These are phyloP conservation scores for Pisolithus thermaeus DNA, from an alignment of 1,284 basidiomycete genomes.

Conservation along the genomic window DNA sequence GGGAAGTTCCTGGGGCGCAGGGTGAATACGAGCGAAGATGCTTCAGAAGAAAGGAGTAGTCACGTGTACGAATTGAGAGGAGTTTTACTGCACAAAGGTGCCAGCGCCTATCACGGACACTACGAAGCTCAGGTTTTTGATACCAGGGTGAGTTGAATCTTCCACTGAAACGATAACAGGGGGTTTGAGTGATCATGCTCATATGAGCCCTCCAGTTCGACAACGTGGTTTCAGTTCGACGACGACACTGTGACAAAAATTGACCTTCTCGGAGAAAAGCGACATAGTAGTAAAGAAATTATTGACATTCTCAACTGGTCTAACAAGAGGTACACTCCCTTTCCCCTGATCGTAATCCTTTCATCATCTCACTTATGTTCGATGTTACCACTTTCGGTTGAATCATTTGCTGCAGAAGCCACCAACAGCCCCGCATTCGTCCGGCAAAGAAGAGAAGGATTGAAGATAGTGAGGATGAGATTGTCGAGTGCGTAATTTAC, in stretches of 20 bases:
- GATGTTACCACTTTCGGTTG: background rate
- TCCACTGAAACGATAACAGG: background rate
- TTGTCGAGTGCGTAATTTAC: slow-evolving; percentile 32
- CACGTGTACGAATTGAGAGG: slow-evolving; percentile 74
- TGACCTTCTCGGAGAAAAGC: slow-evolving; percentile 44
- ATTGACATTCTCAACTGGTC: slow-evolving; percentile 22
- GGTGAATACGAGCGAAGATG: slow-evolving; percentile 11
- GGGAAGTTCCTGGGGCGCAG: slow-evolving; percentile 46
- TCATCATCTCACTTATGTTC: background rate
- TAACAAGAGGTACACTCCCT: slow-evolving; percentile 22
- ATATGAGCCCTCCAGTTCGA: slow-evolving; percentile 38
- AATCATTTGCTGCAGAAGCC: slow-evolving; percentile 11
- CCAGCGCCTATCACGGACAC: slow-evolving; percentile 87
- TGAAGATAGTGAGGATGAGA: slow-evolving; percentile 60
- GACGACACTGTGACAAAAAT: slow-evolving; percentile 74
- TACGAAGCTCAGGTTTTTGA: slow-evolving; percentile 89
- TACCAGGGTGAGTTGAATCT: slow-evolving; percentile 46
- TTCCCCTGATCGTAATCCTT: background rate
- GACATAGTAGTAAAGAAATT: slow-evolving; percentile 24
- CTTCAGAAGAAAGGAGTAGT: slow-evolving; percentile 4
- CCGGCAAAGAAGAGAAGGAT: slow-evolving; percentile 37
- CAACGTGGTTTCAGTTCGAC: slow-evolving; percentile 86
- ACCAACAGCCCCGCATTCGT: slow-evolving; percentile 21
- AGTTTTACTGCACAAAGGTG: slow-evolving; percentile 79
- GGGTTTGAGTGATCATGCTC: slow-evolving; percentile 6